phyloP scores from a whole-genome alignment of 495 filamentous ascomycete species.

The Rusavskia elegans region DNA sequence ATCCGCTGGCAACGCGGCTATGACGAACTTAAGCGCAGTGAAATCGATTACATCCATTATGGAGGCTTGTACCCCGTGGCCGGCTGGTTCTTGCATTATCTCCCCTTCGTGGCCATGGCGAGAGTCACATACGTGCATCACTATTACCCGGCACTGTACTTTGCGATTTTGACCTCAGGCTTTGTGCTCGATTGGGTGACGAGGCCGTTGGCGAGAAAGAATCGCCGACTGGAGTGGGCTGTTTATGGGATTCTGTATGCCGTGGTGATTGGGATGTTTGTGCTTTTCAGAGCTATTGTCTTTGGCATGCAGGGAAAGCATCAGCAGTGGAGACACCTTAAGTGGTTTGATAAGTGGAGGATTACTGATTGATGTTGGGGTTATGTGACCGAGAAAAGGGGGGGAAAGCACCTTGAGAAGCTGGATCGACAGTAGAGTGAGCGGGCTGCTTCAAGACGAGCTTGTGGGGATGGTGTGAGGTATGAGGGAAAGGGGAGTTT shows the following conservation, averaged over 20 bases:
- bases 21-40: constrained; percentile 57
- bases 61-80: constrained; percentile 78
- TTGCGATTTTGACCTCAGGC: constrained; percentile 77
- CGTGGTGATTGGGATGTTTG: constrained; percentile 60
- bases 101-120: constrained; percentile 93
- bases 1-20: constrained; percentile 95
- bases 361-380: constrained; percentile 30
- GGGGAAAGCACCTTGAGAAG: neutral
- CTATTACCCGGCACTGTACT: constrained; percentile 98
- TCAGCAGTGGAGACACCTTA: constrained; percentile 76
- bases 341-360: constrained; percentile 60
- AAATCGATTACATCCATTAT: constrained; percentile 90
- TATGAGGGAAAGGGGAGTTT: too few species aligned
- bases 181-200: constrained; percentile 79
- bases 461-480: too few species aligned
- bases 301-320: constrained; percentile 86
- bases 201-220: constrained; percentile 39
- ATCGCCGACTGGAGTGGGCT: constrained; percentile 39
- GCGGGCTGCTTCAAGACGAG: too few species aligned
- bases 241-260: constrained; percentile 59
- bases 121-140: constrained; percentile 98
- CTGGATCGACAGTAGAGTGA: too few species aligned
- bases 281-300: constrained; percentile 84
- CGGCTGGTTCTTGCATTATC: constrained; percentile 91
- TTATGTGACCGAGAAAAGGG: constrained; percentile 25